Evolutionary conservation across 139 green algal genomes (phyloP).

Genomic region (Chlorella sorokiniana): DNA sequence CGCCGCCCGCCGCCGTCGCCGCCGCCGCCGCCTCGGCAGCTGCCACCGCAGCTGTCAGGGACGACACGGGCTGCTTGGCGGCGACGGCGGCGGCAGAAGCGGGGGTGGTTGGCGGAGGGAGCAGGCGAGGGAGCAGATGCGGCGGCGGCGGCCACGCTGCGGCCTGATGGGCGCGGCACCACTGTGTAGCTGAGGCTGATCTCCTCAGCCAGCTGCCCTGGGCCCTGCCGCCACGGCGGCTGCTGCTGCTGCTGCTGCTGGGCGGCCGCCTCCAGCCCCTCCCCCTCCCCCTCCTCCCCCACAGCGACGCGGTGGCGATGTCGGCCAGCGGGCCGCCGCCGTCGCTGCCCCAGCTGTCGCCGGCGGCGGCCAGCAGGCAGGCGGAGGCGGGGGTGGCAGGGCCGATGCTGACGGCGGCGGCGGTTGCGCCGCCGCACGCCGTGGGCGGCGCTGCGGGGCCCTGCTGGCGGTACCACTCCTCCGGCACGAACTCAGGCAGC

Average conservation of each 20-base stretch:
- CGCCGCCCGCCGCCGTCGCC: not conserved
- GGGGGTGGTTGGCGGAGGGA: too few species aligned
- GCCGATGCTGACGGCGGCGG: not conserved
- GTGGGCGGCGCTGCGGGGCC: not conserved
- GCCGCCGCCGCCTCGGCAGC: not conserved
- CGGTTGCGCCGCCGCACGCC: not conserved
- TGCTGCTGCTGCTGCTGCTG: not conserved
- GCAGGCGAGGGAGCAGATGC: not conserved
- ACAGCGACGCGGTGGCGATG: slow-evolving; percentile 30
- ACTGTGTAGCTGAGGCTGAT: slow-evolving; percentile 22
- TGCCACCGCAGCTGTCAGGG: slow-evolving; percentile 17
- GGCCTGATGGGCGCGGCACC: not conserved
- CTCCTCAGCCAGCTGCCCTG: not conserved
- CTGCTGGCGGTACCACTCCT: slow-evolving; percentile 16
- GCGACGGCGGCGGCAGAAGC: not conserved
- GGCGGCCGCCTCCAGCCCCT: not conserved
- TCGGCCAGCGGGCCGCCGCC: not conserved
- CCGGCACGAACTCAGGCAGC: slow-evolving; percentile 9
- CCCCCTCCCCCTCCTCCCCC: not conserved
- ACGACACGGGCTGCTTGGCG: not conserved
- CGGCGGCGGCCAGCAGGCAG: not conserved
- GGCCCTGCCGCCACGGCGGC: not conserved
- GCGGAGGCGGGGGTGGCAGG: slow-evolving; percentile 9
- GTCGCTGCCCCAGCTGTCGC: slow-evolving; percentile 8
- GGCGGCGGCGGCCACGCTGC: not conserved